Evolutionary conservation across 352 stramenopile species (phyloP).

Genomic region (Pythium sp.): DNA sequence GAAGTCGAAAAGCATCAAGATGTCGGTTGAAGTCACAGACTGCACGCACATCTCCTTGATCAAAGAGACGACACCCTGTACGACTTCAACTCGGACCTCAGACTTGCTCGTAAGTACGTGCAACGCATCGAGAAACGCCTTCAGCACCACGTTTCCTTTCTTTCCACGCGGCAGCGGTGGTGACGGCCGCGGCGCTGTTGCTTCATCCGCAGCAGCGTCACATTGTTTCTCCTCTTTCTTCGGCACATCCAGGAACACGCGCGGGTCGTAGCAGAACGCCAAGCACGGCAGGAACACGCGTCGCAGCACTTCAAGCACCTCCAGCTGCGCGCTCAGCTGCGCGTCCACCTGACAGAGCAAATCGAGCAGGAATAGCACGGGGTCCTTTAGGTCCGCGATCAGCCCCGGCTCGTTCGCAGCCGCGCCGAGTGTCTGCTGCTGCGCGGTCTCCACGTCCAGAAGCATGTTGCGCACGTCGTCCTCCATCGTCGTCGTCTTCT

Average conservation of each 20-base stretch:
- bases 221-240: not conserved
- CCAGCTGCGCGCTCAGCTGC: constrained; percentile 17
- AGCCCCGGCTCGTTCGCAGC: constrained; percentile 23
- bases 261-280: constrained; percentile 34
- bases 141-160: constrained; percentile 42
- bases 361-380: constrained; percentile 47
- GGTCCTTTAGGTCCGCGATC: constrained; percentile 35
- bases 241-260: constrained; percentile 29
- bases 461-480: constrained; percentile 35
- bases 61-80: constrained; percentile 45
- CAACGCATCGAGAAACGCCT: constrained; percentile 44
- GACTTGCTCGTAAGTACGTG: constrained; percentile 32
- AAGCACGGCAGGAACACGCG: constrained; percentile 41
- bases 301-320: constrained; percentile 37
- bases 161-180: constrained; percentile 15
- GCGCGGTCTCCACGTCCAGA: constrained; percentile 33
- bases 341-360: constrained; percentile 35
- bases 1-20: constrained; percentile 73
- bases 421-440: constrained; percentile 32
- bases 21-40: constrained; percentile 56
- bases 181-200: not conserved
- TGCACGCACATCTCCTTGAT: constrained; percentile 43
- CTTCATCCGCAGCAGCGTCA: not conserved
- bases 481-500: not conserved
- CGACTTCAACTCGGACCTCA: constrained; percentile 24